A percentile compares a stretch with the other conserved stretches of the same genome.
Evolutionary conservation across 1,284 basidiomycete genomes (phyloP).

Genomic region (Ustilago nuda): DNA sequence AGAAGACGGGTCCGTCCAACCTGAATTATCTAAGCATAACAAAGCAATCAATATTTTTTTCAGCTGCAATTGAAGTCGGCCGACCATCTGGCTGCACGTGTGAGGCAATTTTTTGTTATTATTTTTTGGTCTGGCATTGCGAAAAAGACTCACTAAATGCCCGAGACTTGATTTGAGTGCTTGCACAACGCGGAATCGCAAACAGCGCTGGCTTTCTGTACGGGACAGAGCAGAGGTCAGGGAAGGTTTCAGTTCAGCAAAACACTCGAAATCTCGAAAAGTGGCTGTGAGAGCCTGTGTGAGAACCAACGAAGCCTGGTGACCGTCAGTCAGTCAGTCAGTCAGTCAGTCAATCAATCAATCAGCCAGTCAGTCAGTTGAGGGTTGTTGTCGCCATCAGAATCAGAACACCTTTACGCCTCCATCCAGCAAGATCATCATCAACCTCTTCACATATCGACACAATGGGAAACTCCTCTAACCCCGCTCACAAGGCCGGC

Average conservation of each 20-base stretch:
- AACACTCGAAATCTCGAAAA: no score
- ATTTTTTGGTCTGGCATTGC: no score
- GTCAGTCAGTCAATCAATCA: not conserved
- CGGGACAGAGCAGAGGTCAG: no score
- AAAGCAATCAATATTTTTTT: not conserved
- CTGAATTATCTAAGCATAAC: slow-evolving; percentile 9
- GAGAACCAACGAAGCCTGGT: not conserved
- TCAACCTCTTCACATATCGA: slow-evolving; percentile 38
- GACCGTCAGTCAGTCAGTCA: not conserved
- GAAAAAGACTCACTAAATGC: no score
- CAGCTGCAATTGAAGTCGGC: not conserved
- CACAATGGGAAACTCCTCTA: slow-evolving; percentile 66
- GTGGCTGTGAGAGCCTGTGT: not conserved
- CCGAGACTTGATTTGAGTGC: no score
- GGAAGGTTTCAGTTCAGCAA: no score
- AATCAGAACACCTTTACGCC: slow-evolving; percentile 16
- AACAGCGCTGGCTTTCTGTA: no score
- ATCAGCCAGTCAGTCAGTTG: not conserved
- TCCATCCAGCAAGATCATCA: slow-evolving; percentile 57
- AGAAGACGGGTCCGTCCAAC: not conserved
- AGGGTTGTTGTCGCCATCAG: slow-evolving; percentile 39
- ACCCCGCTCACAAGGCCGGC: slow-evolving; percentile 68
- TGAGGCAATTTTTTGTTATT: no score
- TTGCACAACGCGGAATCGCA: no score
- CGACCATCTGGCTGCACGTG: not conserved